Evolutionary conservation across 2,329 filamentous ascomycete species (phyloP).

Genomic region (Alternaria hordeiaustralica): DNA sequence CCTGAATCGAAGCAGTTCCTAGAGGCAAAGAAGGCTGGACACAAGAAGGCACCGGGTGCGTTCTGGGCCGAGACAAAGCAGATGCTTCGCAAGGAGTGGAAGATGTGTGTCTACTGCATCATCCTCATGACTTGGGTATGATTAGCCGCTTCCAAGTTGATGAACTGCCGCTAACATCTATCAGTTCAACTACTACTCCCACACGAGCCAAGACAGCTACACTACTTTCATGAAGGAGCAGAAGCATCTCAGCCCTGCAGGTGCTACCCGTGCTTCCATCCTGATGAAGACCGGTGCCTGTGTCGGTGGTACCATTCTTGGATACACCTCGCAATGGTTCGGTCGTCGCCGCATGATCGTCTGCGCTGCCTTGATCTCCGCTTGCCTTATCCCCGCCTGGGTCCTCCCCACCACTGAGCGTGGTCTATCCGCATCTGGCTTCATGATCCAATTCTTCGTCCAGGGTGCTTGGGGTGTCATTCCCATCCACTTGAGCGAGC

Average conservation of each 20-base stretch:
- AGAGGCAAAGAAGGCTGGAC: slow-evolving; percentile 68
- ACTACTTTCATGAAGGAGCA: slow-evolving; percentile 79
- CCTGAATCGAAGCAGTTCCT: slow-evolving; percentile 79
- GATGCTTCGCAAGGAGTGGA: slow-evolving; percentile 76
- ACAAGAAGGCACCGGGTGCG: slow-evolving; percentile 54
- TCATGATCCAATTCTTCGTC: slow-evolving; percentile 68
- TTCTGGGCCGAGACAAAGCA: slow-evolving; percentile 74
- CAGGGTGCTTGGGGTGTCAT: slow-evolving; percentile 55
- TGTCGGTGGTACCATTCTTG: slow-evolving; percentile 74
- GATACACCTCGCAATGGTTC: slow-evolving; percentile 76
- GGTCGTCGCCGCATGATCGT: slow-evolving; percentile 75
- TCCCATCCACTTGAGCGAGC: slow-evolving; percentile 74
- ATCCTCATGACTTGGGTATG: slow-evolving; percentile 74
- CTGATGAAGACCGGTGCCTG: slow-evolving; percentile 81
- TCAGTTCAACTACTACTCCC: slow-evolving; percentile 68
- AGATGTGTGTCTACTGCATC: slow-evolving; percentile 77
- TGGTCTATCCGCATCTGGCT: slow-evolving; percentile 67
- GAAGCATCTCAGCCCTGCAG: slow-evolving; percentile 70
- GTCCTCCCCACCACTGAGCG: slow-evolving; percentile 68
- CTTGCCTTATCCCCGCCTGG: slow-evolving; percentile 71
- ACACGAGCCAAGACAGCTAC: slow-evolving; percentile 82
- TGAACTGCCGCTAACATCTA: slow-evolving; percentile 29
- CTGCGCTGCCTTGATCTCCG: slow-evolving; percentile 65
- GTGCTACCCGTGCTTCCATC: slow-evolving; percentile 76
- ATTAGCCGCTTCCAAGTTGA: neutral